phyloP scores from a whole-genome alignment of 805 yeast genomes.

The Soucietia sequanensis region DNA sequence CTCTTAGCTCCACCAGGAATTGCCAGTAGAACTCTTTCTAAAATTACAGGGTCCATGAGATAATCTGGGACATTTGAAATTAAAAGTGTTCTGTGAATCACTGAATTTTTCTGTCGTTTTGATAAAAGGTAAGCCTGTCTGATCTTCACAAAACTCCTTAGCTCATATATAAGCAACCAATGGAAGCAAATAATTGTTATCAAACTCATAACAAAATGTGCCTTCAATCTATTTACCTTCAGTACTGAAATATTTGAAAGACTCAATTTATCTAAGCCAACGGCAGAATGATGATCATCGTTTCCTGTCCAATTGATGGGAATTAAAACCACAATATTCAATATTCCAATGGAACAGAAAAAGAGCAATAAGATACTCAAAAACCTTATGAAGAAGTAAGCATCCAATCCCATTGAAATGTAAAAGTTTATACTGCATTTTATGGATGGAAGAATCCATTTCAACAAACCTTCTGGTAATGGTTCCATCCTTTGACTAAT shows the following conservation, averaged over 20 bases:
- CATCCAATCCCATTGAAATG: constrained; percentile 62
- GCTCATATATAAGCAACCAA: constrained; percentile 53
- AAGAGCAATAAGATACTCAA: constrained; percentile 49
- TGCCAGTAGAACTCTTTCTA: constrained; percentile 30
- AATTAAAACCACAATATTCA: constrained; percentile 58
- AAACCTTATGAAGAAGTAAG: constrained; percentile 69
- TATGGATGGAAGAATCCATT: constrained; percentile 54
- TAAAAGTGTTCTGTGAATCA: constrained; percentile 33
- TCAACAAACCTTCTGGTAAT: constrained; percentile 43
- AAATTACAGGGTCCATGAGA: constrained; percentile 20
- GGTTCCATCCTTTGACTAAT: constrained; percentile 35
- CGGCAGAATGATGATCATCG: constrained; percentile 21
- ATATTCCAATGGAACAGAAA: constrained; percentile 50
- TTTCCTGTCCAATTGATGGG: constrained; percentile 59
- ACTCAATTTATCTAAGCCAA: constrained; percentile 67
- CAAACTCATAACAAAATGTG: constrained; percentile 62
- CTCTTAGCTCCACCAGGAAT: constrained; percentile 55
- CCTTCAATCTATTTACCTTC: constrained; percentile 49
- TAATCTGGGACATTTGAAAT: constrained; percentile 46
- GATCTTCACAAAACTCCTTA: constrained; percentile 48
- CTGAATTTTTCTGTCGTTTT: constrained; percentile 18
- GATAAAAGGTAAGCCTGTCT: constrained; percentile 43
- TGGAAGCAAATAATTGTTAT: constrained; percentile 58
- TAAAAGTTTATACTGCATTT: constrained; percentile 42
- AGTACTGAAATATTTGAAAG: constrained; percentile 64